Evolutionary conservation across 176 grass and related monocot species (phyloP).

Genomic region (Zoysia pacifica): DNA sequence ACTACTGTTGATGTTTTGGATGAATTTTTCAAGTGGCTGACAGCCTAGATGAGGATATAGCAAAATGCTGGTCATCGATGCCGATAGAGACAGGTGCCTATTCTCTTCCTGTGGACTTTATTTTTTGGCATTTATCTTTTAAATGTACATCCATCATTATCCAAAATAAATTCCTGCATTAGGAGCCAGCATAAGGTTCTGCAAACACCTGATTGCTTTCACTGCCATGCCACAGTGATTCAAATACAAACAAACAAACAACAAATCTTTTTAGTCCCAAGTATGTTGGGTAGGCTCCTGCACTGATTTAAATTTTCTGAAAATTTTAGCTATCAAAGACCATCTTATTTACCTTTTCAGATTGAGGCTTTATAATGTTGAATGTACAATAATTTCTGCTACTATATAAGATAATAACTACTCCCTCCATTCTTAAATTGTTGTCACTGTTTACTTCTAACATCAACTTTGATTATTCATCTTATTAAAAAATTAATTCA

Average conservation of each 20-base stretch:
- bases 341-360: conserved; percentile 28
- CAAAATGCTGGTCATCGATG: conserved; percentile 43
- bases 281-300: too few species aligned
- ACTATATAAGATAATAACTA: conserved; percentile 1
- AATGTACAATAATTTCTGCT: conserved; percentile 32
- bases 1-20: conserved; percentile 44
- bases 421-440: too few species aligned
- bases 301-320: conserved; percentile 40
- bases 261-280: too few species aligned
- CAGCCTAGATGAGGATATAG: conserved; percentile 54
- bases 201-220: conserved; percentile 57
- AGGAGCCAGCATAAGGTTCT: conserved; percentile 63
- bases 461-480: too few species aligned
- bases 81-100: conserved; percentile 43
- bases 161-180: conserved; percentile 65
- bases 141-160: conserved; percentile 54
- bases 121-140: conserved; percentile 59
- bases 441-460: too few species aligned
- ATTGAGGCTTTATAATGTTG: conserved; percentile 10
- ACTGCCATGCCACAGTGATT: conserved; percentile 47
- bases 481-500: too few species aligned
- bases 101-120: conserved; percentile 48
- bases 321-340: conserved; percentile 46
- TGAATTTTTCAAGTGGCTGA: conserved; percentile 51
- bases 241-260: too few species aligned